These are phyloP conservation scores for Vitis rotundifolia DNA, from an alignment of 164 flowering plant genomes.

Conservation along the genomic window DNA sequence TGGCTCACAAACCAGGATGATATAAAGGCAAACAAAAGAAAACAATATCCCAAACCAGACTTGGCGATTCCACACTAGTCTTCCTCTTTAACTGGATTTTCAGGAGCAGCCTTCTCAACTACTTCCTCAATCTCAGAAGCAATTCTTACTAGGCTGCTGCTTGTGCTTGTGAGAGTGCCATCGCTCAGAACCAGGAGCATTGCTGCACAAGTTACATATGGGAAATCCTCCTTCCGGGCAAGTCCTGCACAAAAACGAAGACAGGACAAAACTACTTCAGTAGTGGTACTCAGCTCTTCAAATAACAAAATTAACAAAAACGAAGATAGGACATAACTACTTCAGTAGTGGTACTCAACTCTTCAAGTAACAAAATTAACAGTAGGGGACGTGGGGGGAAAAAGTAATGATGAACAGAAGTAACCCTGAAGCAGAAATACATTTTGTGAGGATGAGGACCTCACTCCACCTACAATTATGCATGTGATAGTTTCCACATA, in stretches of 20 bases:
- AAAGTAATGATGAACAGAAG: too few species aligned
- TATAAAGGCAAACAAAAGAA: too few species aligned
- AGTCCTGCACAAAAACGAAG: conserved; percentile 54
- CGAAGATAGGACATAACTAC: too few species aligned
- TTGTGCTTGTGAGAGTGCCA: not conserved
- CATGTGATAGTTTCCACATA: conserved; percentile 92
- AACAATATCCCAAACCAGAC: too few species aligned
- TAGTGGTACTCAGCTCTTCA: not conserved
- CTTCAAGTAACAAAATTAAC: too few species aligned
- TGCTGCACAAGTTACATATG: conserved; percentile 60
- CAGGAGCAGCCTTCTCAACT: conserved; percentile 6
- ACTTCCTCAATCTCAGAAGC: conserved; percentile 21
- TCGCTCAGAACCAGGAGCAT: conserved; percentile 10
- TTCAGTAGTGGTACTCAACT: too few species aligned
- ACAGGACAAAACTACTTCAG: not conserved
- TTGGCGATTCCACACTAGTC: too few species aligned
- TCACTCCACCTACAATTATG: conserved; percentile 72
- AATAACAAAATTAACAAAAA: not conserved
- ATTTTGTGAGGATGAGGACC: not conserved
- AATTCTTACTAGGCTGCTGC: conserved; percentile 2
- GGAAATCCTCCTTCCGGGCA: conserved; percentile 86
- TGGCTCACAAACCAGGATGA: too few species aligned
- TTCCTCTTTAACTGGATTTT: not conserved
- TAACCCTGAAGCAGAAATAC: too few species aligned
- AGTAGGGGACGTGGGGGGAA: too few species aligned